Evolutionary conservation across 345 rosid genomes (phyloP).

Genomic region (Raphanus raphanistrum): DNA sequence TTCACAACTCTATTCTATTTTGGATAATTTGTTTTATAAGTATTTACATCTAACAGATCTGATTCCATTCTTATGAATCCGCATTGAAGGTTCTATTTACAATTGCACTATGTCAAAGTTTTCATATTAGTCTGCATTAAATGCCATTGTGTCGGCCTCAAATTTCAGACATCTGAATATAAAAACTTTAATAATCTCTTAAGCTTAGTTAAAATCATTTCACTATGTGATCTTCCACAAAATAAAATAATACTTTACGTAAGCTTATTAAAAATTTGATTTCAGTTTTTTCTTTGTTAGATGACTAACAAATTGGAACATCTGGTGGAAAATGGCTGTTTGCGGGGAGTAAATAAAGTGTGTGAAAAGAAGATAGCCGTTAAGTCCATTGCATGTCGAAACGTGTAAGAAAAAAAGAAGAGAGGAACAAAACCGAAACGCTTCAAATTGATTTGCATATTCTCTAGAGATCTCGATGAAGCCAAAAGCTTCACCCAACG

Average conservation of each 20-base stretch:
- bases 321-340: not conserved
- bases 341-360: conserved; percentile 1
- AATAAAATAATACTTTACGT: not conserved
- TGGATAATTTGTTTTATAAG: too few species aligned
- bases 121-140: not conserved
- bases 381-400: conserved; percentile 51
- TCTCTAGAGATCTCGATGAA: conserved; percentile 12
- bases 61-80: not conserved
- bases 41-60: not conserved
- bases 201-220: too few species aligned
- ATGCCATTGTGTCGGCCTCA: not conserved
- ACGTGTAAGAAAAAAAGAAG: conserved; percentile 45
- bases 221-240: not conserved
- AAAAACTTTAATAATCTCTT: not conserved
- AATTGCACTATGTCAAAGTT: not conserved
- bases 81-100: not conserved
- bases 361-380: conserved; percentile 38
- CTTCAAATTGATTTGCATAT: not conserved
- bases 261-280: not conserved
- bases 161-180: not conserved
- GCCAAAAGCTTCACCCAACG: conserved; percentile 42
- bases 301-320: not conserved
- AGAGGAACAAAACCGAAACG: conserved; percentile 44
- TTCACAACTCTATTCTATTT: too few species aligned
- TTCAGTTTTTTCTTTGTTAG: not conserved